A percentile compares a stretch with the other conserved stretches of the same genome.
These are phyloP conservation scores for Talaromyces albobiverticillius DNA, from an alignment of 2,329 filamentous ascomycete species.

Conservation along the genomic window DNA sequence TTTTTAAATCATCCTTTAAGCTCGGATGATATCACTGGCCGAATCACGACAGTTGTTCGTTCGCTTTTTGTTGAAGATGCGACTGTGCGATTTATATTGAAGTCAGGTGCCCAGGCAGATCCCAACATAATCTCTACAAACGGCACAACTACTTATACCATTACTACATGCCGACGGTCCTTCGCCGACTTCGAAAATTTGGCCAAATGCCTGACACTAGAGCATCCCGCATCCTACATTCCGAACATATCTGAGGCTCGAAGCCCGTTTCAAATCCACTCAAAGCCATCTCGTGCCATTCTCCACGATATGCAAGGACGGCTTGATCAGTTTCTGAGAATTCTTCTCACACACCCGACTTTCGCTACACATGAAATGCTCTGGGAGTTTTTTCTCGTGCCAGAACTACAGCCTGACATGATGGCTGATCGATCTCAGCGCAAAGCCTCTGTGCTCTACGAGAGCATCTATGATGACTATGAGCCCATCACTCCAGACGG, in stretches of 20 bases:
- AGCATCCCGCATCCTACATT: slow-evolving; percentile 95
- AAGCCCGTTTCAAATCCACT: slow-evolving; percentile 89
- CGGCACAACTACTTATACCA: slow-evolving; percentile 69
- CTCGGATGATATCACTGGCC: slow-evolving; percentile 64
- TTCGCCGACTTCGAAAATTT: slow-evolving; percentile 89
- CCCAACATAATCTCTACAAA: slow-evolving; percentile 35
- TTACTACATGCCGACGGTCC: slow-evolving; percentile 89
- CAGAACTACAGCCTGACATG: slow-evolving; percentile 84
- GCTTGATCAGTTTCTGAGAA: slow-evolving; percentile 83
- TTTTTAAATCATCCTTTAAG: slow-evolving; percentile 62
- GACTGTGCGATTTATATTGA: slow-evolving; percentile 86
- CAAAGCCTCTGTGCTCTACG: slow-evolving; percentile 77
- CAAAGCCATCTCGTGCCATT: slow-evolving; percentile 81
- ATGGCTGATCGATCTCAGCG: slow-evolving; percentile 83
- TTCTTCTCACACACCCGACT: slow-evolving; percentile 82
- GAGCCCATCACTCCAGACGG: slow-evolving; percentile 70
- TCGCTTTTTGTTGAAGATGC: slow-evolving; percentile 98
- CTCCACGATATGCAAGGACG: slow-evolving; percentile 83
- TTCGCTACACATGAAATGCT: slow-evolving; percentile 96
- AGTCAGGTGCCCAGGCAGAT: slow-evolving; percentile 75
- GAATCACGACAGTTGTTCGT: slow-evolving; percentile 88
- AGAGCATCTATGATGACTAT: slow-evolving; percentile 86
- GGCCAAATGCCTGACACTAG: slow-evolving; percentile 74
- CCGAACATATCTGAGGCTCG: slow-evolving; percentile 73
- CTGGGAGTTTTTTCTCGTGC: slow-evolving; percentile 98